Evolutionary conservation across 2,329 filamentous ascomycete species (phyloP).

Genomic region (Dissoconium aciculare): DNA sequence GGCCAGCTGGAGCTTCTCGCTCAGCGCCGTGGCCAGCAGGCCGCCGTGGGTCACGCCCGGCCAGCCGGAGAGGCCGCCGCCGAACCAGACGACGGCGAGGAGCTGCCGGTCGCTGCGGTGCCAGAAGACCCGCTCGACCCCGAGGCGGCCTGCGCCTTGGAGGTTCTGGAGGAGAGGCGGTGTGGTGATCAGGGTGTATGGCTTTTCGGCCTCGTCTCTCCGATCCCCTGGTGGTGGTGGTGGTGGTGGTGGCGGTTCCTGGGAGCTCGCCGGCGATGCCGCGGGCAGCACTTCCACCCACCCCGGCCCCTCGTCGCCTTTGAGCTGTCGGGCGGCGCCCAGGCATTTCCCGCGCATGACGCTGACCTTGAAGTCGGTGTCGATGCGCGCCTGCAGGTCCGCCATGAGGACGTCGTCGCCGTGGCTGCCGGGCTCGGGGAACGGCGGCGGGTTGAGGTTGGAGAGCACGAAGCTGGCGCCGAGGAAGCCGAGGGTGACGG

Average conservation of each 20-base stretch:
- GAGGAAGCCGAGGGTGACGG: conserved; percentile 29
- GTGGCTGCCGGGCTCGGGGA: conserved; percentile 26
- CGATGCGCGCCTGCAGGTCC: conserved; percentile 30
- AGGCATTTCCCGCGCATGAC: conserved; percentile 31
- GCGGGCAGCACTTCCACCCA: conserved; percentile 21
- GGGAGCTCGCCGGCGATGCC: conserved; percentile 4
- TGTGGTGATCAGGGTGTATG: neutral
- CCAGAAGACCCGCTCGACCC: conserved; percentile 48
- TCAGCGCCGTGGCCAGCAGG: conserved; percentile 49
- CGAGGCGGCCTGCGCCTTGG: conserved; percentile 28
- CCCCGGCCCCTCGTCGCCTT: conserved; percentile 16
- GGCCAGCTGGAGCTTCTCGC: conserved; percentile 55
- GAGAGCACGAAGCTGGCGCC: conserved; percentile 28
- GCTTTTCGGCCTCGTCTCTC: neutral
- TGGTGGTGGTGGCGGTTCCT: too few relatives aligned
- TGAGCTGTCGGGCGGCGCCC: conserved; percentile 20
- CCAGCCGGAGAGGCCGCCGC: conserved; percentile 51
- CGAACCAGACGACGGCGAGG: conserved; percentile 53
- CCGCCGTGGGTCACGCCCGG: conserved; percentile 59
- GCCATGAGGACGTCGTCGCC: conserved; percentile 30
- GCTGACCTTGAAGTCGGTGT: conserved; percentile 35
- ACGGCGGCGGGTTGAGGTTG: conserved; percentile 31
- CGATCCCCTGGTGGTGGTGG: too few relatives aligned
- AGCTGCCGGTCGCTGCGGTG: conserved; percentile 43
- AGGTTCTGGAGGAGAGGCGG: conserved; percentile 19